These are phyloP conservation scores for Paracorniculantispora psalliotae DNA, from an alignment of 2,329 filamentous ascomycete species.

Conservation along the genomic window DNA sequence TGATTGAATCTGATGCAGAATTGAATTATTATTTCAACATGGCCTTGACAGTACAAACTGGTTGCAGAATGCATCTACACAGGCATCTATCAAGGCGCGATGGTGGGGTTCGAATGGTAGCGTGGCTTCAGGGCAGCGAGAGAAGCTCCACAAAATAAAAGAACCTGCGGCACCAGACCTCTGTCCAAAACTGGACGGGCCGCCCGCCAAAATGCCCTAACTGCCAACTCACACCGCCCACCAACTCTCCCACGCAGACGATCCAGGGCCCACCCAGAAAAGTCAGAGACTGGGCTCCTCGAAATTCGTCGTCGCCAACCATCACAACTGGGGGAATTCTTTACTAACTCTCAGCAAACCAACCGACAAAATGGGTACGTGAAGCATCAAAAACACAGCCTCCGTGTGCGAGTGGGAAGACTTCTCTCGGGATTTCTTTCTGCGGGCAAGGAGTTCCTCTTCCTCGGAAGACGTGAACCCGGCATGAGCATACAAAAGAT, in stretches of 20 bases:
- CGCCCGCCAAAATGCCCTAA: constrained; percentile 34
- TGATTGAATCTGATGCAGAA: not conserved
- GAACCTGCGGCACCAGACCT: not conserved
- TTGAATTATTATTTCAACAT: not conserved
- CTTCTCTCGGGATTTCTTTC: constrained; percentile 2
- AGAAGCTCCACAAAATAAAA: not conserved
- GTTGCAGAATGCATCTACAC: no score
- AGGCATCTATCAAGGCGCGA: no score
- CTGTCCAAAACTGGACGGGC: not conserved
- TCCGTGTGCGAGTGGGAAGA: constrained; percentile 48
- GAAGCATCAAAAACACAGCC: constrained; percentile 35
- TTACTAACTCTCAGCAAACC: constrained; percentile 23
- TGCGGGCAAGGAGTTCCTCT: constrained; percentile 16
- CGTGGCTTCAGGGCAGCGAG: not conserved
- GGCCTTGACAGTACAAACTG: no score
- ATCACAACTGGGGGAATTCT: constrained; percentile 26
- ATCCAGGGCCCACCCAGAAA: constrained; percentile 19
- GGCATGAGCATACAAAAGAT: constrained; percentile 60
- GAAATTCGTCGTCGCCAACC: constrained; percentile 31
- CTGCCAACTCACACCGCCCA: constrained; percentile 41
- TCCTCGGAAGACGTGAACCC: constrained; percentile 23
- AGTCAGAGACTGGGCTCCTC: constrained; percentile 16
- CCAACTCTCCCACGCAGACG: constrained; percentile 1
- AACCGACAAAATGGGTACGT: constrained; percentile 59
- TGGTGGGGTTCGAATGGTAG: no score